These are phyloP conservation scores for Gelatoporia subvermispora DNA, from an alignment of 768 basidiomycete genomes.

Conservation along the genomic window DNA sequence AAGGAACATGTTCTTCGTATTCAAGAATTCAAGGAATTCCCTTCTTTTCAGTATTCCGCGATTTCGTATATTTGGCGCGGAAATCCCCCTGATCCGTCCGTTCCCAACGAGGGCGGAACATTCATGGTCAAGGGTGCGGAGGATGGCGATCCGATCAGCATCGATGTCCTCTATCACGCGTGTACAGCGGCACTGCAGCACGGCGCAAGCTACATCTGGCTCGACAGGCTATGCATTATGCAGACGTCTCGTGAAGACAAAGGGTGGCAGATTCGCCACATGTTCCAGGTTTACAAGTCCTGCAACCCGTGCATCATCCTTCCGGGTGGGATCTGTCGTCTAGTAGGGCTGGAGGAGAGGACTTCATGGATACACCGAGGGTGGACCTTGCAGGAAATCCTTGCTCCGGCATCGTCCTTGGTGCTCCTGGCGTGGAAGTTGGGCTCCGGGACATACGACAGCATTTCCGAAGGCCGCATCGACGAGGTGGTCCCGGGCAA, in stretches of 20 bases:
- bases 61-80: constrained; percentile 13
- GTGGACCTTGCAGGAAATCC: constrained; percentile 10
- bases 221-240: constrained; percentile 11
- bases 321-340: constrained; percentile 8
- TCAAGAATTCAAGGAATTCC: constrained; percentile 7
- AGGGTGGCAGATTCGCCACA: constrained; percentile 8
- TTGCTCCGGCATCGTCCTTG: background rate
- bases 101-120: no score
- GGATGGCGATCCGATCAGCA: constrained; percentile 8
- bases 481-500: background rate
- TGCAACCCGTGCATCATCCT: constrained; percentile 6
- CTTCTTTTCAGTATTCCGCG: constrained; percentile 4
- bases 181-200: constrained; percentile 1
- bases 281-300: constrained; percentile 8
- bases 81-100: background rate
- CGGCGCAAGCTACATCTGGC: constrained; percentile 3
- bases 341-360: constrained; percentile 7
- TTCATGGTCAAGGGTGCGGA: constrained; percentile 8
- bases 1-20: background rate
- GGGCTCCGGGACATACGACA: background rate
- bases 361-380: constrained; percentile 11
- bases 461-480: no score
- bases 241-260: constrained; percentile 5
- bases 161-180: constrained; percentile 4
- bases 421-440: constrained; percentile 2